Conservation (phyloP, 2,329 filamentous ascomycete species). For the Arthroderma sp. region DNA sequence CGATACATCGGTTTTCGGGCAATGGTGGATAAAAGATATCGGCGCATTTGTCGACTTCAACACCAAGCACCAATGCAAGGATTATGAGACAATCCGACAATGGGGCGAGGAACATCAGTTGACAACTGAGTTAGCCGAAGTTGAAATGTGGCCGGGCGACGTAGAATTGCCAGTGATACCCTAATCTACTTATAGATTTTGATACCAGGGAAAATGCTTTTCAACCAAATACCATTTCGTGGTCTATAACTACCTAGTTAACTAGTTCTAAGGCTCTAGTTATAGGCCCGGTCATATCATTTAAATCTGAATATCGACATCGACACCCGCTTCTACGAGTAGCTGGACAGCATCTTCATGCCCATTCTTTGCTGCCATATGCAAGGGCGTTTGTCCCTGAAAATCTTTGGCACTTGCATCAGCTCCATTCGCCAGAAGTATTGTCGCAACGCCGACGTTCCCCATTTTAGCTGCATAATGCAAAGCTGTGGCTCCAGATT, state of each 20-base stretch:
- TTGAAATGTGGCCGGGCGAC: constrained; percentile 7
- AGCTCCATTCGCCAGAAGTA: constrained; percentile 1
- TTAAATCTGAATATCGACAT: not conserved
- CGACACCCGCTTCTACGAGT: not conserved
- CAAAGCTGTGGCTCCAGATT: constrained; percentile 2
- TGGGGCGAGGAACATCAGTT: constrained; percentile 22
- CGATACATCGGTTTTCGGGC: constrained; percentile 12
- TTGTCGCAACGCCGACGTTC: not conserved
- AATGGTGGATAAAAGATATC: constrained; percentile 5
- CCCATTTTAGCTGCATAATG: constrained; percentile 6
- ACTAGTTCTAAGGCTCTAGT: not conserved
- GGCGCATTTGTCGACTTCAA: constrained; percentile 34
- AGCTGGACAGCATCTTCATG: constrained; percentile 1
- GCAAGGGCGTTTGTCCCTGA: constrained; percentile 5
- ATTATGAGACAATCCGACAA: constrained; percentile 10
- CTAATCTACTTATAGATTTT: too few relatives aligned
- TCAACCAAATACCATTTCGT: too few relatives aligned
- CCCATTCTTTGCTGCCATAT: constrained; percentile 6
- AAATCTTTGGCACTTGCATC: not conserved
- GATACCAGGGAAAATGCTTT: too few relatives aligned
- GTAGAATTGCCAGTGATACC: constrained; percentile 7
- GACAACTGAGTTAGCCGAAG: not conserved
- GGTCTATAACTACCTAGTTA: too few relatives aligned
- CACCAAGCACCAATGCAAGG: constrained; percentile 12
- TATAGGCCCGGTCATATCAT: too few relatives aligned